Base-by-base conservation (phyloP, 1,139 yeast genomes). In the Debaryomyces robertsiae region DNA sequence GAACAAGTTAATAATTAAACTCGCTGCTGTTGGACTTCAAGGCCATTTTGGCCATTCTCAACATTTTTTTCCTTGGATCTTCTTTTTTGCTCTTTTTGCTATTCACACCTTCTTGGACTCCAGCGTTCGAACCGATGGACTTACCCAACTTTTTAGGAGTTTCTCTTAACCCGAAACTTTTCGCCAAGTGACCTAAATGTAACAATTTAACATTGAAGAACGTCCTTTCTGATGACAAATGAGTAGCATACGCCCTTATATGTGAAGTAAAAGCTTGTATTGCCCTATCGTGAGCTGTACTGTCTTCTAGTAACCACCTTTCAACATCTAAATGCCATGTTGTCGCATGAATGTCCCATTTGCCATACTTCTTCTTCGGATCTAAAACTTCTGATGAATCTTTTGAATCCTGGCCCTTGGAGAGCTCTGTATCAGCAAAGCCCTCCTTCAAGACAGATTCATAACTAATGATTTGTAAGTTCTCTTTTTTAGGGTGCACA, bases 191-290 rank as follows among this genome's bases (percentile, higher is more conserved):
- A 17, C 98, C 99, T 52, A 94, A 69, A 72, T 93, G 99, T 45
- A 94, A 68, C 30, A 75, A 67, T 54, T 85, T 86, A 24, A 93
- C 81, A 55, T 88, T 90, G 69, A 93, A 93, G 47, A 77, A 81
- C 32, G 73, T 76, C 55, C 93, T 78, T 61, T 94, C 98, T 1
- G 81, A 57, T 0, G 91, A 70, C 46, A 89, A 77, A 68, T 93
- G 99, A 0, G 99, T 93, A n/a, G 98, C 89, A 58, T 93, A 93
- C 0, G 98, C 98, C 56, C 98, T 76, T 31, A 93, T 73, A 61
- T 93, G 98, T 46, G 96, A 84, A 7, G 86, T 81, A 57, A 88
- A 93, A 2, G 88, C 98, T 53, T 82, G 79, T 11, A 77, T 75
- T 0, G 96, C 95, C 30, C 63, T 60, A 16, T 78, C 81, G 41